These are phyloP conservation scores for Colletotrichum sp. DNA, from an alignment of 2,329 filamentous ascomycete genomes.

Conservation along the genomic window DNA sequence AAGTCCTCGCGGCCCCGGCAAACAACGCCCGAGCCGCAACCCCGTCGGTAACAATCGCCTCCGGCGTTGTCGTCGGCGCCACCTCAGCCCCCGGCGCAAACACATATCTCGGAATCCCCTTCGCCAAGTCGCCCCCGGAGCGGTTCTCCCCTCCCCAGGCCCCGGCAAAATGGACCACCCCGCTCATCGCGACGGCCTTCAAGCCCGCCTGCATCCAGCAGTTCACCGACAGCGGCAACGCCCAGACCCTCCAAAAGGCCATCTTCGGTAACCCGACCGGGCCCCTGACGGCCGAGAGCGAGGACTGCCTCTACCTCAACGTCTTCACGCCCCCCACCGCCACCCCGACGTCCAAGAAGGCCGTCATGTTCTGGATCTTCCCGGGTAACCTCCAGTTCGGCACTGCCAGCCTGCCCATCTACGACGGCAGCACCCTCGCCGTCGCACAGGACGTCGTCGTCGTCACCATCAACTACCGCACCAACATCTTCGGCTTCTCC, in stretches of 20 bases:
- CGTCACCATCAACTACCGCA: slow-evolving; percentile 18
- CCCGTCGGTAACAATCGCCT: slow-evolving; percentile 1
- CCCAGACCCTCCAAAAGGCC: background rate
- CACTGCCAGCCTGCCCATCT: slow-evolving; percentile 6
- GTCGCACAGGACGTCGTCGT: slow-evolving; percentile 9
- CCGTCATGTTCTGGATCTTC: slow-evolving; percentile 23
- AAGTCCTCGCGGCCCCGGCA: background rate
- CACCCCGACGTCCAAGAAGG: slow-evolving; percentile 9
- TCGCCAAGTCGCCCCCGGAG: slow-evolving; percentile 15
- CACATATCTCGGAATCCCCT: slow-evolving; percentile 6
- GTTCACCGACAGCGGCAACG: background rate
- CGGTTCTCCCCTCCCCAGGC: slow-evolving; percentile 12
- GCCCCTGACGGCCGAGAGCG: slow-evolving; percentile 26
- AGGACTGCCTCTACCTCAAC: slow-evolving; percentile 39
- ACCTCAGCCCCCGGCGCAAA: slow-evolving; percentile 2
- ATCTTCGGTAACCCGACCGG: slow-evolving; percentile 13
- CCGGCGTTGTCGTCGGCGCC: slow-evolving; percentile 2
- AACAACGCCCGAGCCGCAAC: background rate
- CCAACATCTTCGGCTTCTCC: slow-evolving; percentile 20
- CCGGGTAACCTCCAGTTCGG: slow-evolving; percentile 20
- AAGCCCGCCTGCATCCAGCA: slow-evolving; percentile 15
- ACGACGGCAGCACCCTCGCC: slow-evolving; percentile 14
- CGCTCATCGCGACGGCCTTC: background rate
- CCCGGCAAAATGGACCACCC: background rate
- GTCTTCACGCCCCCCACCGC: slow-evolving; percentile 30